phyloP scores from a whole-genome alignment of 2,329 filamentous ascomycete genomes.

The Rhynchosporium agropyri region DNA sequence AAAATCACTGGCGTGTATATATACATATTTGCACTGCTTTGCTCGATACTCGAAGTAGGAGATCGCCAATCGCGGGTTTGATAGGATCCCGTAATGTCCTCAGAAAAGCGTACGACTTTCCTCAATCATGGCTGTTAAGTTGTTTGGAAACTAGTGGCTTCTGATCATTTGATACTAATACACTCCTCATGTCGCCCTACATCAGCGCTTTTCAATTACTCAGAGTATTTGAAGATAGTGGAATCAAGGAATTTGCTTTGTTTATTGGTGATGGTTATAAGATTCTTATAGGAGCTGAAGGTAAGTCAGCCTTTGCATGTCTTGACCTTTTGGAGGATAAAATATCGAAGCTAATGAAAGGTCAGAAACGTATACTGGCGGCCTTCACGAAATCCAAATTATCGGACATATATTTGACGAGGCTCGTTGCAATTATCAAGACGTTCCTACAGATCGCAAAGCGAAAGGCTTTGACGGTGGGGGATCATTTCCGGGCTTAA shows the following conservation, averaged over 20 bases:
- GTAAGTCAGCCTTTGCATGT: neutral
- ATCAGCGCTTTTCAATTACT: neutral
- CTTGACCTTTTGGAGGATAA: neutral
- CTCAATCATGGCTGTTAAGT: constrained; percentile 13
- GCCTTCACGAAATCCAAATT: neutral
- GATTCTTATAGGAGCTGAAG: neutral
- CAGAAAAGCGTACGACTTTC: neutral
- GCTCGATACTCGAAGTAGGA: neutral
- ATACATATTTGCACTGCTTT: neutral
- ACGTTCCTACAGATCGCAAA: constrained; percentile 2
- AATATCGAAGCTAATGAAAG: neutral
- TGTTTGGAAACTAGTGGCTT: constrained; percentile 8
- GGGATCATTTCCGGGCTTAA: neutral
- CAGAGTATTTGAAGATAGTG: neutral
- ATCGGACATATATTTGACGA: neutral
- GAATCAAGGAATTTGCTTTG: constrained; percentile 13
- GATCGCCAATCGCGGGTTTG: neutral
- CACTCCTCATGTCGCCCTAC: constrained; percentile 6
- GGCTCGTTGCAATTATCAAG: neutral
- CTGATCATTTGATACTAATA: constrained; percentile 6
- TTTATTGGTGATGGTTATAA: constrained; percentile 13
- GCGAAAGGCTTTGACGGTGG: neutral
- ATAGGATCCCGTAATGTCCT: constrained; percentile 3
- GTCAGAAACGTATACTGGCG: neutral
- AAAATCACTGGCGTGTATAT: neutral